phyloP scores from a whole-genome alignment of 73 alveolate genomes.

The Chromera velia region DNA sequence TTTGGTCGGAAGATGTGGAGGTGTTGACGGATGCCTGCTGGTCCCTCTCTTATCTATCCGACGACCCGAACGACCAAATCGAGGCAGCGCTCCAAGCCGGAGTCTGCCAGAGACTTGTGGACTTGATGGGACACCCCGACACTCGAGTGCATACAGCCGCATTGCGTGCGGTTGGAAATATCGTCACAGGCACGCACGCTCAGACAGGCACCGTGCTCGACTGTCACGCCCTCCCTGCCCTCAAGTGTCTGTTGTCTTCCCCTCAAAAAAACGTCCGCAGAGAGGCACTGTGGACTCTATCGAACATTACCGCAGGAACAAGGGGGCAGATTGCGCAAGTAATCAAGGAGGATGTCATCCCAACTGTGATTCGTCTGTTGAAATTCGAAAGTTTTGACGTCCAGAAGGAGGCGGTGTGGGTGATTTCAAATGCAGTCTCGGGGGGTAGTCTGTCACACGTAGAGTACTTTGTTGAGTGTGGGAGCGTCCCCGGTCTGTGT shows the following conservation, averaged over 20 bases:
- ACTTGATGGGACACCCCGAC: conserved; percentile 61
- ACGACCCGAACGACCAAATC: conserved; percentile 77
- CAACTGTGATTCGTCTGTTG: conserved; percentile 52
- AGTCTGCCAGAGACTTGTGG: conserved; percentile 63
- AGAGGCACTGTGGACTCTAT: conserved; percentile 86
- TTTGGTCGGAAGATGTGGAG: conserved; percentile 65
- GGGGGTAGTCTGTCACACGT: conserved; percentile 53
- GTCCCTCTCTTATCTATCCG: conserved; percentile 80
- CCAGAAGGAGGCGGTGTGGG: conserved; percentile 85
- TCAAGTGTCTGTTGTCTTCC: conserved; percentile 61
- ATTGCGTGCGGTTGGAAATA: conserved; percentile 86
- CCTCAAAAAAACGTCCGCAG: conserved; percentile 70
- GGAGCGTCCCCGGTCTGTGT: background rate
- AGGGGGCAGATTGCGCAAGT: conserved; percentile 61
- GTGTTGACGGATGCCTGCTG: conserved; percentile 79
- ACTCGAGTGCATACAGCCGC: conserved; percentile 62
- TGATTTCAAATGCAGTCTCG: conserved; percentile 77
- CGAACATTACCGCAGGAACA: conserved; percentile 90
- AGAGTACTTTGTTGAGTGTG: background rate
- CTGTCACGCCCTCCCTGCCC: conserved; percentile 64
- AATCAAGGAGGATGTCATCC: conserved; percentile 53
- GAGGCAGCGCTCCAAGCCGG: conserved; percentile 63
- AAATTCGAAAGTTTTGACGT: conserved; percentile 62
- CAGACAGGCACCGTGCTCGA: conserved; percentile 73
- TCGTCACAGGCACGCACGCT: conserved; percentile 71